Conservation (phyloP, 768 basidiomycete genomes). For the Hirschioporus abietinus region DNA sequence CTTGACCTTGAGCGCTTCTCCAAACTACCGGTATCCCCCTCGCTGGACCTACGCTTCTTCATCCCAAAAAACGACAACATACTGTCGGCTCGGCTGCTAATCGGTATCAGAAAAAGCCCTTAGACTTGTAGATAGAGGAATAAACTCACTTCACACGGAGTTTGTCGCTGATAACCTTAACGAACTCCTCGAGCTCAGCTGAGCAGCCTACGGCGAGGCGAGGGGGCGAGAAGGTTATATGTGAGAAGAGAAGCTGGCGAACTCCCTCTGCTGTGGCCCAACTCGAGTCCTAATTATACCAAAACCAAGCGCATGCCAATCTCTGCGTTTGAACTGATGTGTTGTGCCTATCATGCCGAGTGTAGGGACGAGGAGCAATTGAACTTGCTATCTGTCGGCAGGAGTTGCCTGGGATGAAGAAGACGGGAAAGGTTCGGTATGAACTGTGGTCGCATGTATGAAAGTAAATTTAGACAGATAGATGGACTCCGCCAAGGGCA, state of each 20-base stretch:
- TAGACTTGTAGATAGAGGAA: background rate
- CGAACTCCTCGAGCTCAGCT: background rate
- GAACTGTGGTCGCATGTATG: background rate
- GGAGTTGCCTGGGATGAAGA: background rate
- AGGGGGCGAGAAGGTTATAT: background rate
- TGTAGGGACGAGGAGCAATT: background rate
- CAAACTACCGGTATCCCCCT: background rate
- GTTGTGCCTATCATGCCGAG: background rate
- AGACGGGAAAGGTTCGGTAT: background rate
- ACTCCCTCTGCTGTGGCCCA: background rate
- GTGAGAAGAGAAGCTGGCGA: background rate
- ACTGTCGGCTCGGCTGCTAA: background rate
- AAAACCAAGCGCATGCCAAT: background rate
- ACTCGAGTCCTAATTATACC: background rate
- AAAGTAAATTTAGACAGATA: background rate
- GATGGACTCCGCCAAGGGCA: background rate
- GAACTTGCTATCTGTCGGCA: background rate
- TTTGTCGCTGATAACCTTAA: background rate
- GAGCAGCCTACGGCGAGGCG: background rate
- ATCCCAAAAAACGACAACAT: background rate
- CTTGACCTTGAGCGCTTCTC: slow-evolving; percentile 16
- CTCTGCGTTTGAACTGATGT: background rate
- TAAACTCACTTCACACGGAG: background rate
- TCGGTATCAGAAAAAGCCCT: background rate
- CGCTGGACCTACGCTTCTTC: slow-evolving; percentile 7